Conservation (phyloP, 225 moss, liverwort and hornwort species). For the Polytrichum formosum region DNA sequence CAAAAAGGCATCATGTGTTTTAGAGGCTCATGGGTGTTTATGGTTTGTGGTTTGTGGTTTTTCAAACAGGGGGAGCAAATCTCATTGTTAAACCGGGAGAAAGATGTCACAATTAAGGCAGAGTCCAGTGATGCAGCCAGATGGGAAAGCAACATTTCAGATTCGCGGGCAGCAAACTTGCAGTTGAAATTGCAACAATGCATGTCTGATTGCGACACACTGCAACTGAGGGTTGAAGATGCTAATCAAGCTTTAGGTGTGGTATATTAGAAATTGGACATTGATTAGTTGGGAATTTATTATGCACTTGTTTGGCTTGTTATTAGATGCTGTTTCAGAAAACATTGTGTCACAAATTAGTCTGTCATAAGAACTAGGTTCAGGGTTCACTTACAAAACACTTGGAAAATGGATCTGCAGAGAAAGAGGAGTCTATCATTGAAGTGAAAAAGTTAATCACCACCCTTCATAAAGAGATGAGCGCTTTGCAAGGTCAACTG, state of each 20-base stretch:
- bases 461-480: constrained; percentile 89
- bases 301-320: too few species aligned
- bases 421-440: constrained; percentile 72
- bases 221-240: constrained; percentile 82
- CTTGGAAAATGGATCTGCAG: constrained; percentile 24
- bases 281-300: too few species aligned
- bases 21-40: too few species aligned
- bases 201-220: constrained; percentile 77
- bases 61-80: constrained; percentile 66
- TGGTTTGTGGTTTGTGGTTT: too few species aligned
- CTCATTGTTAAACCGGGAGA: constrained; percentile 54
- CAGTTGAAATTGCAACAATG: constrained; percentile 82
- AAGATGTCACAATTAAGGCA: constrained; percentile 63
- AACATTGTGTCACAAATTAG: too few species aligned
- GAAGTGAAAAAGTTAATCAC: constrained; percentile 85
- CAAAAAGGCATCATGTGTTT: too few species aligned
- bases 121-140: constrained; percentile 75
- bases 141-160: constrained; percentile 57
- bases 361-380: too few species aligned
- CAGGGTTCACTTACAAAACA: too few species aligned
- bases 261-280: neutral
- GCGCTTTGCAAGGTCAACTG: constrained; percentile 80
- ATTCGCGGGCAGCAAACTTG: constrained; percentile 72
- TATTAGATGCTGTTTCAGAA: too few species aligned
- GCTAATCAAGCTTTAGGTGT: constrained; percentile 69